Percentiles rank a stretch among this genome's conserved stretches.
Conservation (phyloP, 345 rosid species). For the Atalantia buxifolia region DNA sequence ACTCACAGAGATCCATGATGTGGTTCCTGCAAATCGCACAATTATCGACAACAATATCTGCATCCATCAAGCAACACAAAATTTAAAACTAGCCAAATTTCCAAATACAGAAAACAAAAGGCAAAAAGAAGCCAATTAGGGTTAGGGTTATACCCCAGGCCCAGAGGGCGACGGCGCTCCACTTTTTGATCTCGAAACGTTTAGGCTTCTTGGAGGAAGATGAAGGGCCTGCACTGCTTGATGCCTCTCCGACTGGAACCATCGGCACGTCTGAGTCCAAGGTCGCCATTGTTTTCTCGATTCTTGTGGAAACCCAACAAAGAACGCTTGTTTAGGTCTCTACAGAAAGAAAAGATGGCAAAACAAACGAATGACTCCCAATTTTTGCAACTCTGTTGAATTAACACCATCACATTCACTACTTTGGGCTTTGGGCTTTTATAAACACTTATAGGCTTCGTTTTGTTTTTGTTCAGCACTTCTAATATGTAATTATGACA, state of each 20-base stretch:
- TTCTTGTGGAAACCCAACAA: neutral
- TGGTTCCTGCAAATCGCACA: conserved; percentile 98
- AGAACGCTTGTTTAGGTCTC: neutral
- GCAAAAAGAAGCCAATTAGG: neutral
- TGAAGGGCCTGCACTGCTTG: conserved; percentile 48
- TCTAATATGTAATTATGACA: too few relatives aligned
- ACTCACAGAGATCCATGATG: conserved; percentile 95
- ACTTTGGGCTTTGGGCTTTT: too few relatives aligned
- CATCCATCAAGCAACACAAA: conserved; percentile 17
- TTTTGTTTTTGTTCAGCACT: too few relatives aligned
- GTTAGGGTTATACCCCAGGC: conserved; percentile 76
- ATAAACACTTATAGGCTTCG: too few relatives aligned
- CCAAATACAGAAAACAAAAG: neutral
- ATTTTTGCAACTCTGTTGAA: too few relatives aligned
- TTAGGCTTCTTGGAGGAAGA: conserved; percentile 72
- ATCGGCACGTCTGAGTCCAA: conserved; percentile 79
- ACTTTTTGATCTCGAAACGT: conserved; percentile 85
- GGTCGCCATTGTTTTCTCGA: conserved; percentile 47
- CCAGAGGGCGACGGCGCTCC: conserved; percentile 97
- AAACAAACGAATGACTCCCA: too few relatives aligned
- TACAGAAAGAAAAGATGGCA: too few relatives aligned
- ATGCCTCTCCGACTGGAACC: conserved; percentile 74
- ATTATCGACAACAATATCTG: conserved; percentile 93
- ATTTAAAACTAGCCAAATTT: neutral
- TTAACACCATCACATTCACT: too few relatives aligned